Conservation (phyloP, 1,284 basidiomycete genomes). For the Microbotryum silenes-acaulis region DNA sequence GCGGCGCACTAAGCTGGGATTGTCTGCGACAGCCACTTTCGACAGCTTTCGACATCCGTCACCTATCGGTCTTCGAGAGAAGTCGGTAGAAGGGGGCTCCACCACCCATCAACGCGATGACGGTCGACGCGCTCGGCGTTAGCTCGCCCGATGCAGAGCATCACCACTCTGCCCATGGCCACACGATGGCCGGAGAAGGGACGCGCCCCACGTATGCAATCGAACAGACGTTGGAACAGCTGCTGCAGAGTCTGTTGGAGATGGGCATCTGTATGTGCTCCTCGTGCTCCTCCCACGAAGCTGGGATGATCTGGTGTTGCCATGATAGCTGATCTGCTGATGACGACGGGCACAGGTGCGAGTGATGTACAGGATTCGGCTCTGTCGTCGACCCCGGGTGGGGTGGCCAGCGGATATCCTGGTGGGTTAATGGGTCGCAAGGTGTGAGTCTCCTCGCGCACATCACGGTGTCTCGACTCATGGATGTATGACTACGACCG, state of each 20-base stretch:
- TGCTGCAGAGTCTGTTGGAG: conserved; percentile 33
- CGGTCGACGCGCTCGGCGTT: too few species aligned
- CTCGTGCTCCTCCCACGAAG: too few species aligned
- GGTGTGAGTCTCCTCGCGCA: conserved; percentile 22
- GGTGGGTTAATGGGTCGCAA: conserved; percentile 34
- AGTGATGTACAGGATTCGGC: conserved; percentile 34
- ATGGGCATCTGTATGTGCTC: conserved; percentile 31
- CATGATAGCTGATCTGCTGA: not conserved
- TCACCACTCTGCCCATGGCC: too few species aligned
- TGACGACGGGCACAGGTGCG: conserved; percentile 20
- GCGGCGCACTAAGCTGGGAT: too few species aligned
- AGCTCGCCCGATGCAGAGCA: too few species aligned
- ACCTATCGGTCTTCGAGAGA: too few species aligned
- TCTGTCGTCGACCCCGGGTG: conserved; percentile 18
- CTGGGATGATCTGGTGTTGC: not conserved
- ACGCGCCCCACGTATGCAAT: conserved; percentile 1
- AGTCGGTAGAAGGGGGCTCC: too few species aligned
- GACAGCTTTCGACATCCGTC: too few species aligned
- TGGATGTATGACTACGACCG: not conserved
- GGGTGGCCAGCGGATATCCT: conserved; percentile 17
- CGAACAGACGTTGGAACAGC: conserved; percentile 29
- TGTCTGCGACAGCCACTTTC: too few species aligned
- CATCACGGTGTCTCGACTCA: not conserved
- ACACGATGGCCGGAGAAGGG: too few species aligned
- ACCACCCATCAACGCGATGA: too few species aligned